Conservation (phyloP, 164 flowering plant genomes). For the Aristolochia contorta region DNA sequence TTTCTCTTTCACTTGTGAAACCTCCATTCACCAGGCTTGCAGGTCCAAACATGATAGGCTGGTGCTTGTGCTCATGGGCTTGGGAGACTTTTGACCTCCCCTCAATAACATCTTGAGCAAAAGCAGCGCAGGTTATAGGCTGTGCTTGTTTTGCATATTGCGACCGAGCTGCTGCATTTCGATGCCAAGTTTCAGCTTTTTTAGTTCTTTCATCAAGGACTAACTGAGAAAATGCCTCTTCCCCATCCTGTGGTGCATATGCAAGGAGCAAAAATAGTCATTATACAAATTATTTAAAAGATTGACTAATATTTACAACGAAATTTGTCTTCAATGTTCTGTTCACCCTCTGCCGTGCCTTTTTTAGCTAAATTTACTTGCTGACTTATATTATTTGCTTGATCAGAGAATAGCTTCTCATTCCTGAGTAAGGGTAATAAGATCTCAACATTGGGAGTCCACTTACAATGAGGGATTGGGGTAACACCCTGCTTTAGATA, state of each 20-base stretch:
- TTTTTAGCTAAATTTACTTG: too few species aligned
- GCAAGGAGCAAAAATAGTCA: too few species aligned
- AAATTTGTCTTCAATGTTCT: too few species aligned
- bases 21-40: conserved; percentile 67
- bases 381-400: too few species aligned
- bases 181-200: conserved; percentile 87
- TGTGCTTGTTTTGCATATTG: conserved; percentile 60
- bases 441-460: too few species aligned
- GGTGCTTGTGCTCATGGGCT: conserved; percentile 83
- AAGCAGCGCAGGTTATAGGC: conserved; percentile 96
- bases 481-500: too few species aligned
- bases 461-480: too few species aligned
- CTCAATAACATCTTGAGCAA: conserved; percentile 97
- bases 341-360: too few species aligned
- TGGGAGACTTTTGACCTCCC: conserved; percentile 79
- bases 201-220: conserved; percentile 69
- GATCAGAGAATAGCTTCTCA: too few species aligned
- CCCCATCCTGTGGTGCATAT: conserved; percentile 50
- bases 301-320: too few species aligned
- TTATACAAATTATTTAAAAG: too few species aligned
- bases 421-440: too few species aligned
- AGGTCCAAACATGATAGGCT: conserved; percentile 86
- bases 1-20: conserved; percentile 70
- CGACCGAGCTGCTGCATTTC: conserved; percentile 55
- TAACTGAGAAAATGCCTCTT: conserved; percentile 35